phyloP scores from a whole-genome alignment of 2,329 filamentous ascomycete genomes.

The Anisogramma anomala region DNA sequence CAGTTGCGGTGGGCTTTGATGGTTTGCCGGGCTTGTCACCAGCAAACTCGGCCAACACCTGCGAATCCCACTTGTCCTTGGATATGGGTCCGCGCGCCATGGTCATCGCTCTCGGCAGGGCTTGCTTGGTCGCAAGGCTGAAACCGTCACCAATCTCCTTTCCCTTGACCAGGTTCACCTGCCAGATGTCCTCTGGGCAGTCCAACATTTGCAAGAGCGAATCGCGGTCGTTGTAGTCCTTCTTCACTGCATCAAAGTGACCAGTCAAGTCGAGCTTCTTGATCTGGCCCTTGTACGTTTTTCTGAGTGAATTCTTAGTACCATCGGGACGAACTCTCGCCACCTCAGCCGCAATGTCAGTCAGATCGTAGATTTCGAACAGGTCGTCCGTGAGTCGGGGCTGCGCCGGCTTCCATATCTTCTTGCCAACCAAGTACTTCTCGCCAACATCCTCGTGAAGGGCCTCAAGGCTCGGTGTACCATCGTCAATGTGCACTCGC shows the following conservation, averaged over 20 bases:
- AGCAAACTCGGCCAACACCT: slow-evolving; percentile 46
- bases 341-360: slow-evolving; percentile 46
- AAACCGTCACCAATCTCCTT: slow-evolving; percentile 45
- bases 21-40: slow-evolving; percentile 31
- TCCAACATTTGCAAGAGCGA: slow-evolving; percentile 42
- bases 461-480: slow-evolving; percentile 50
- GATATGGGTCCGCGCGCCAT: slow-evolving; percentile 48
- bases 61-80: slow-evolving; percentile 43
- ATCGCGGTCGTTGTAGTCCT: slow-evolving; percentile 38
- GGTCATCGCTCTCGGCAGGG: slow-evolving; percentile 39
- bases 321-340: slow-evolving; percentile 53
- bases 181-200: slow-evolving; percentile 46
- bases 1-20: slow-evolving; percentile 38
- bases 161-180: slow-evolving; percentile 40
- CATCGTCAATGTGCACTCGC: slow-evolving; percentile 51
- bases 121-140: slow-evolving; percentile 30
- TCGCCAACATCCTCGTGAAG: slow-evolving; percentile 55
- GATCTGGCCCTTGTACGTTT: slow-evolving; percentile 58
- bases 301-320: slow-evolving; percentile 54
- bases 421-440: slow-evolving; percentile 56
- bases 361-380: slow-evolving; percentile 46
- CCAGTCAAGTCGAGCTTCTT: slow-evolving; percentile 51
- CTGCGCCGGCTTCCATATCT: slow-evolving; percentile 25
- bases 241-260: slow-evolving; percentile 48
- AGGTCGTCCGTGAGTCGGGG: slow-evolving; percentile 44